Evolutionary conservation across 805 yeast species (phyloP), one percentile per base, ranked within the genome.

Genomic region (Dipodascus albidus): DNA sequence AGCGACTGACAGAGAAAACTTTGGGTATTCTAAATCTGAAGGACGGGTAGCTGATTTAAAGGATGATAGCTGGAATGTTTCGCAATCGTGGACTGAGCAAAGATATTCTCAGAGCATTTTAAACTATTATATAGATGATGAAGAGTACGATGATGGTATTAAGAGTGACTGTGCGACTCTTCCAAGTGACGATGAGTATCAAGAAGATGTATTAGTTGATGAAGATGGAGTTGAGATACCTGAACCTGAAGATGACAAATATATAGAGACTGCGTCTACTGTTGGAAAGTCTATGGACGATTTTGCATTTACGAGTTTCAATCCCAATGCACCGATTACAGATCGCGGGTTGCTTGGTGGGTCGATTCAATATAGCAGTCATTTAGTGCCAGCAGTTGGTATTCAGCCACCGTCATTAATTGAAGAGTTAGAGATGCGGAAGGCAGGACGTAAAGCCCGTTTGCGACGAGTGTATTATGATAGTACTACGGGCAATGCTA

Each of bases 341-440:
- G 44, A 38, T 6, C 44, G 44, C 14, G 44, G 44, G 6, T 17
- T 38, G 6, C 44, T 38, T 6, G 15, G 44, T 6, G 44, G 44
- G 20, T 38, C 44, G 9, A 38, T 38, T 38, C 20, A 14, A 19
- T 38, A 38, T 47, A 23, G 49, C 19, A 21, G 31, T 47, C 31
- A 23, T 9, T 15, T 47, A 6, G 31, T 47, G 11, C 49, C 49
- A 4, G 49, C 15, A 58, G 61, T 4, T 3, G 49, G 49, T 4
- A 23, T 23, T 47, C 62, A 60, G 47, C 62, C 67, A 0, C 62
- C 64, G n/a, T 66, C 71, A 11, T 57, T 68, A 15, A 65, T 68
- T 23, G 72, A 68, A 54, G 72, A 68, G 54, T 56, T 68, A 33
- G 72, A 68, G 54, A 59, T 67, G 47, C 64, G 72, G 27, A 68